Percentiles rank a stretch among this genome's conserved stretches.
Evolutionary conservation across 768 basidiomycete species (phyloP).

Genomic region (Solioccasus polychromus): DNA sequence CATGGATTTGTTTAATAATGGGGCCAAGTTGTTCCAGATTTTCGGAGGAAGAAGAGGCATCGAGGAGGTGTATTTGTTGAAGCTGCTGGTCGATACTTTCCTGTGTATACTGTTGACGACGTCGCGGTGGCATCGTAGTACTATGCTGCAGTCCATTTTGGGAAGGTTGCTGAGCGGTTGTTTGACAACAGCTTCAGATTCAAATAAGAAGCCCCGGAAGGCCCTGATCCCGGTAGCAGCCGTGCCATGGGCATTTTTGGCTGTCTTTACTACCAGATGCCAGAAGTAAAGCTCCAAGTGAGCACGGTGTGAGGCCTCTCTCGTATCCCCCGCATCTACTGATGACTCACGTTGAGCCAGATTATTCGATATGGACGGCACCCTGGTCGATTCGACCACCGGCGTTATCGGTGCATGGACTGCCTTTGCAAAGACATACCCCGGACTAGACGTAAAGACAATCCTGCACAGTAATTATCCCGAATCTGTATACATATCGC

Average conservation of each 20-base stretch:
- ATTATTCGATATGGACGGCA: conserved; percentile 84
- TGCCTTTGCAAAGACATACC: conserved; percentile 68
- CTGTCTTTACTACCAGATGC: conserved; percentile 25
- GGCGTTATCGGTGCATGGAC: conserved; percentile 85
- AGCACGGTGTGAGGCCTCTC: conserved; percentile 38
- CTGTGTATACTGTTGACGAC: conserved; percentile 70
- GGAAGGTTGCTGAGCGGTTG: conserved; percentile 21
- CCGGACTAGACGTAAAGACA: conserved; percentile 54
- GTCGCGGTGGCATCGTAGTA: conserved; percentile 70
- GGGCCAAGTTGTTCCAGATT: conserved; percentile 95
- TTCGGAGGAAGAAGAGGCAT: conserved; percentile 85
- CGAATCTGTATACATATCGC: background rate
- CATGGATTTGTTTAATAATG: conserved; percentile 90
- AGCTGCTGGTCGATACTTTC: conserved; percentile 87
- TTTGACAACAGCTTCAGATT: conserved; percentile 38
- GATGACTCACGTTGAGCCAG: conserved; percentile 31
- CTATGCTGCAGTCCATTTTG: conserved; percentile 11
- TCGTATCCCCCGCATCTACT: background rate
- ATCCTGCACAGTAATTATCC: conserved; percentile 58
- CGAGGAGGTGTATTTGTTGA: conserved; percentile 86
- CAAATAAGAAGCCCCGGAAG: conserved; percentile 35
- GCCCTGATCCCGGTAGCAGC: background rate
- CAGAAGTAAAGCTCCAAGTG: conserved; percentile 34
- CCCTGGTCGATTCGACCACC: conserved; percentile 76
- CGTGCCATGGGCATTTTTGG: background rate